Conservation (phyloP, 1,139 yeast genomes). For the Zygosaccharomyces pseudobailii region DNA sequence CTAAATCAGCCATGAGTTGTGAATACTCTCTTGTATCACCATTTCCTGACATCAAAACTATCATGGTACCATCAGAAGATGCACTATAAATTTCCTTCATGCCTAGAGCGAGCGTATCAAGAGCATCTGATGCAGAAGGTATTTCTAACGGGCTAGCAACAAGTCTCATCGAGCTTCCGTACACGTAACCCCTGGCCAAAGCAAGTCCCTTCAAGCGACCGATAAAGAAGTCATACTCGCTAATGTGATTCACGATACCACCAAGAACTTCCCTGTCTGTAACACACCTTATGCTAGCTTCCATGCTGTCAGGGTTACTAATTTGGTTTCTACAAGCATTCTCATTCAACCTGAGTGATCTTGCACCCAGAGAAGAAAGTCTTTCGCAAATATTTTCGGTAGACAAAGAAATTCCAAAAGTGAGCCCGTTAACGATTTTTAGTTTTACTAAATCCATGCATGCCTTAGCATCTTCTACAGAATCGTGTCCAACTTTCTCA, state of each 20-base stretch:
- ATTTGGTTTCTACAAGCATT: slow-evolving; percentile 20
- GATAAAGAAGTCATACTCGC: slow-evolving; percentile 46
- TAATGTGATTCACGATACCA: slow-evolving; percentile 36
- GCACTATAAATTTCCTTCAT: slow-evolving; percentile 46
- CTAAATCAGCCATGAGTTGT: slow-evolving; percentile 43
- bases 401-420: slow-evolving; percentile 53
- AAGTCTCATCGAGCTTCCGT: slow-evolving; percentile 14
- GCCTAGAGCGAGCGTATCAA: slow-evolving; percentile 40
- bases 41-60: slow-evolving; percentile 59
- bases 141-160: slow-evolving; percentile 4
- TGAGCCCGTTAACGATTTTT: slow-evolving; percentile 61
- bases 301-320: slow-evolving; percentile 16
- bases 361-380: slow-evolving; percentile 34
- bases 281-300: slow-evolving; percentile 41
- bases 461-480: slow-evolving; percentile 79
- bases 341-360: slow-evolving; percentile 40
- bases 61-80: slow-evolving; percentile 55
- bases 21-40: slow-evolving; percentile 51
- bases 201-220: slow-evolving; percentile 59
- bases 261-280: slow-evolving; percentile 59
- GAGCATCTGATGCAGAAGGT: slow-evolving; percentile 14
- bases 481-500: slow-evolving; percentile 67
- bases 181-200: slow-evolving; percentile 33
- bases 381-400: slow-evolving; percentile 41
- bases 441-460: slow-evolving; percentile 72